Conservation (phyloP, 2,329 filamentous ascomycete genomes). For the Kalmusia sp. region DNA sequence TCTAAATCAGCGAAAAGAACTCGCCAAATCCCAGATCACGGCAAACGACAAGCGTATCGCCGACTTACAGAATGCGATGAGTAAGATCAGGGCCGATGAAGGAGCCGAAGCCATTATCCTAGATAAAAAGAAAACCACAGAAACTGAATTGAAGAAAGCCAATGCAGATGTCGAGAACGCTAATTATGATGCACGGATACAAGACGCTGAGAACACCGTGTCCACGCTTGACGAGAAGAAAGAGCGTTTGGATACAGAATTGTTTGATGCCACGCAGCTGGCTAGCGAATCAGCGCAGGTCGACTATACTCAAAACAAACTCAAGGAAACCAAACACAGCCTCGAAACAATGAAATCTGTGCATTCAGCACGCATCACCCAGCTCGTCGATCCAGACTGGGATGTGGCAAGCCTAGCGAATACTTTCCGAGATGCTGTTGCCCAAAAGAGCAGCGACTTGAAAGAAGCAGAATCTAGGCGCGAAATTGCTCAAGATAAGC, state of each 20-base stretch:
- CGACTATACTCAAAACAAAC: slow-evolving; percentile 81
- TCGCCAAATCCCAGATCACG: slow-evolving; percentile 74
- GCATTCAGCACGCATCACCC: slow-evolving; percentile 73
- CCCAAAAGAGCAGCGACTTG: slow-evolving; percentile 64
- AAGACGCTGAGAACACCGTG: slow-evolving; percentile 69
- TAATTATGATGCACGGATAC: slow-evolving; percentile 75
- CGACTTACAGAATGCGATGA: slow-evolving; percentile 71
- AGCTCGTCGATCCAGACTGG: slow-evolving; percentile 72
- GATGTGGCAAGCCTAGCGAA: slow-evolving; percentile 71
- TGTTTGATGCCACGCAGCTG: slow-evolving; percentile 80
- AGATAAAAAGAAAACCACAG: slow-evolving; percentile 73
- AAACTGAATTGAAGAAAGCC: slow-evolving; percentile 66
- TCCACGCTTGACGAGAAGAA: slow-evolving; percentile 74
- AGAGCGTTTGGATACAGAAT: slow-evolving; percentile 76
- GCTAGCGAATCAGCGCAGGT: slow-evolving; percentile 85
- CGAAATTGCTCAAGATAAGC: slow-evolving; percentile 73
- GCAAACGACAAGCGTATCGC: slow-evolving; percentile 75
- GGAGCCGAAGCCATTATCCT: slow-evolving; percentile 81
- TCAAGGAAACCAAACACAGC: slow-evolving; percentile 74
- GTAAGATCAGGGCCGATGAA: slow-evolving; percentile 83
- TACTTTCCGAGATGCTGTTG: slow-evolving; percentile 70
- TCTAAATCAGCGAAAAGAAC: slow-evolving; percentile 75
- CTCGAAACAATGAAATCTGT: slow-evolving; percentile 79
- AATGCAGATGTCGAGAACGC: slow-evolving; percentile 69
- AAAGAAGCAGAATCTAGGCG: slow-evolving; percentile 72